Evolutionary conservation across 345 rosid genomes (phyloP).

Genomic region (Anastatica hierochuntica): DNA sequence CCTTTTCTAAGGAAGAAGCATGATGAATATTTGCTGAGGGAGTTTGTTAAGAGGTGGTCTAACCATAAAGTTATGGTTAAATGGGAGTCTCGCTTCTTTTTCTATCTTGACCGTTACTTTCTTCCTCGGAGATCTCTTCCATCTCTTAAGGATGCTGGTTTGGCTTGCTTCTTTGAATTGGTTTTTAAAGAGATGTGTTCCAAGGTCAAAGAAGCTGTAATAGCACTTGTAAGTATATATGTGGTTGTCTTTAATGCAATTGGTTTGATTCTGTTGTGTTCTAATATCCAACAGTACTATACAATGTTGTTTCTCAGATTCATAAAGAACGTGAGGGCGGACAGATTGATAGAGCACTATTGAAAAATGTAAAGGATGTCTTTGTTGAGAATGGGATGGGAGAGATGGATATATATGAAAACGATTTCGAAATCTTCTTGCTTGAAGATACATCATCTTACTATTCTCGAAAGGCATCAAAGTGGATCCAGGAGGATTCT

Average conservation of each 20-base stretch:
- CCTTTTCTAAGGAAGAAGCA: conserved; percentile 49
- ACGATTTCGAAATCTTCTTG: conserved; percentile 56
- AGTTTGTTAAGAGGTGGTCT: conserved; percentile 58
- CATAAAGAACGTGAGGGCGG: conserved; percentile 76
- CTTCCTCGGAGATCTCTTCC: conserved; percentile 36
- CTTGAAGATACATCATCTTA: conserved; percentile 52
- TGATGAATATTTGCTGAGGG: conserved; percentile 61
- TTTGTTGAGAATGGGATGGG: conserved; percentile 68
- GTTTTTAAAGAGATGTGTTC: conserved; percentile 34
- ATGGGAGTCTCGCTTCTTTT: conserved; percentile 61
- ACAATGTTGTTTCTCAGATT: conserved; percentile 5
- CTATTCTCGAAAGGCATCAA: conserved; percentile 70
- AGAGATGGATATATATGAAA: conserved; percentile 37
- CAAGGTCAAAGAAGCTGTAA: conserved; percentile 44
- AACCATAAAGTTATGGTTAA: conserved; percentile 60
- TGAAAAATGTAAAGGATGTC: conserved; percentile 63
- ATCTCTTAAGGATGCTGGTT: conserved; percentile 45
- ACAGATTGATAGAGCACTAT: conserved; percentile 57
- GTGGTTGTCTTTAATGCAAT: neutral
- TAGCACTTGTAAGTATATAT: conserved; percentile 40
- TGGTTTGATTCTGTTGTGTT: neutral
- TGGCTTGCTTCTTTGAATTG: conserved; percentile 45
- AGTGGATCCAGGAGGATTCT: conserved; percentile 62
- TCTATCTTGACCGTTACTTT: conserved; percentile 65
- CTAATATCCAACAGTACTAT: neutral